phyloP scores from a whole-genome alignment of 306 rosid species.

The Crataegus laevigata region DNA sequence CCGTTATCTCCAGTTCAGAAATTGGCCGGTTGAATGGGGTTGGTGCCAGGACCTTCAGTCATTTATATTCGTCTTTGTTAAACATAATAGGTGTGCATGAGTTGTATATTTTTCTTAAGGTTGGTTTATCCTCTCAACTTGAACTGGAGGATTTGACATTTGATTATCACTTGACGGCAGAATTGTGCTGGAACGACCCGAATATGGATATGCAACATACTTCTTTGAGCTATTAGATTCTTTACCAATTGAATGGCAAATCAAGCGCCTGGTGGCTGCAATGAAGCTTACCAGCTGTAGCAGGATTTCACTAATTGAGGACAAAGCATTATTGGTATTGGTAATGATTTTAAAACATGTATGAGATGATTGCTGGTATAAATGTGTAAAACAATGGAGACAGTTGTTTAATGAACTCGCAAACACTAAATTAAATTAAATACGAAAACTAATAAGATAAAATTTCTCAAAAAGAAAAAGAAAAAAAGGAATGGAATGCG shows the following conservation, averaged over 20 bases:
- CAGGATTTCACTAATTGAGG: conserved; percentile 72
- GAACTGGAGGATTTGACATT: conserved; percentile 15
- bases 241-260: conserved; percentile 72
- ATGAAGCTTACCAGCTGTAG: conserved; percentile 76
- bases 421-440: too few species aligned
- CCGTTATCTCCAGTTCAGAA: conserved; percentile 58
- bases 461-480: too few species aligned
- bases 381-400: not conserved
- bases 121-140: conserved; percentile 4
- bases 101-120: conserved; percentile 14
- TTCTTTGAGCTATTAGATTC: conserved; percentile 77
- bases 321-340: conserved; percentile 69
- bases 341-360: conserved; percentile 8
- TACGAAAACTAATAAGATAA: too few species aligned
- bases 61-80: conserved; percentile 74
- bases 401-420: not conserved
- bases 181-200: conserved; percentile 91
- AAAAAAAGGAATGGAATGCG: too few species aligned
- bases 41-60: conserved; percentile 96
- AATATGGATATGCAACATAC: conserved; percentile 91
- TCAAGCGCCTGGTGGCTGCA: conserved; percentile 78
- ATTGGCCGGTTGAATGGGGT: conserved; percentile 95
- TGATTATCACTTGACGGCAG: conserved; percentile 39
- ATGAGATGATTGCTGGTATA: not conserved
- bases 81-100: conserved; percentile 85